These are phyloP conservation scores for Parafenestella ontariensis DNA, from an alignment of 2,329 filamentous ascomycete genomes.

Conservation along the genomic window DNA sequence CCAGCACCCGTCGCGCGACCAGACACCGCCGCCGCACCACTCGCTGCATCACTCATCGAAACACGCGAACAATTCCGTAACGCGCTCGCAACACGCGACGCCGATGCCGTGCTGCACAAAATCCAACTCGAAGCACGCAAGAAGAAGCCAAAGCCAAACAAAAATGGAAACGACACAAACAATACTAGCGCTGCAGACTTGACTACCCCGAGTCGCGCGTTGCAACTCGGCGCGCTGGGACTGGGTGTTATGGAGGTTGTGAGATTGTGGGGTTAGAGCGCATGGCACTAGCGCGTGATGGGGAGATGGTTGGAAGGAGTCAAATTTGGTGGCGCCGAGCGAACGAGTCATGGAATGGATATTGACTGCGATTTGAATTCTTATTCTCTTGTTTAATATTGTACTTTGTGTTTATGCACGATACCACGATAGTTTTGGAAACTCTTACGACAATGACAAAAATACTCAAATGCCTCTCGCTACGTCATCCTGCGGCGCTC, in stretches of 20 bases:
- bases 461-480: not conserved
- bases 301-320: not conserved
- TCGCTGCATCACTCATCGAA: conserved; percentile 6
- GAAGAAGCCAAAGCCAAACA: conserved; percentile 15
- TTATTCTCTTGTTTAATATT: not conserved
- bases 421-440: not conserved
- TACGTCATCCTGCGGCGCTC: not conserved
- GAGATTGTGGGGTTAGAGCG: conserved; percentile 26
- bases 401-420: not conserved
- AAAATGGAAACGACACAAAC: conserved; percentile 8
- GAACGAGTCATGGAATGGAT: not conserved
- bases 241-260: conserved; percentile 34
- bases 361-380: not conserved
- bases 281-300: not conserved
- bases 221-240: conserved; percentile 36
- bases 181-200: conserved; percentile 25
- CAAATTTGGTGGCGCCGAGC: not conserved
- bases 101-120: conserved; percentile 9
- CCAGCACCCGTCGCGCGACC: conserved; percentile 32
- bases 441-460: not conserved
- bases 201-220: conserved; percentile 25
- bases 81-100: conserved; percentile 15
- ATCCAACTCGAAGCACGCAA: conserved; percentile 30
- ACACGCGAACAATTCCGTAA: conserved; percentile 9
- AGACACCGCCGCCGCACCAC: conserved; percentile 9